Evolutionary conservation across 805 yeast species (phyloP).

Genomic region (Suhomyces canberraensis): DNA sequence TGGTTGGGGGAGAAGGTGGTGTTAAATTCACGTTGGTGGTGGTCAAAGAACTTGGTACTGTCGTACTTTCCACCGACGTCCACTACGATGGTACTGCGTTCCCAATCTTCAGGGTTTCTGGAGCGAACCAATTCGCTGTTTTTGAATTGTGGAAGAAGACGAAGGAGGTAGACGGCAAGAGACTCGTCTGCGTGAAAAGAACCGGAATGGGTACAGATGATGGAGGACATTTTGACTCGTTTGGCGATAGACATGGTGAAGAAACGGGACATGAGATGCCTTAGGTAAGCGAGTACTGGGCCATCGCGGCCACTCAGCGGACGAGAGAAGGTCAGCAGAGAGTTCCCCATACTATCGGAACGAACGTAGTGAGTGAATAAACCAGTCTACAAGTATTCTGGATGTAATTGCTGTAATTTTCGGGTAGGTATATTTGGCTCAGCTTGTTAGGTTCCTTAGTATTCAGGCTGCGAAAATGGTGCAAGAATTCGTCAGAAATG

Average conservation of each 20-base stretch:
- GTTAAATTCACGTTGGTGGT: slow-evolving; percentile 89
- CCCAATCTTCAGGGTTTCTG: slow-evolving; percentile 80
- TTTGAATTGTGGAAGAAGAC: slow-evolving; percentile 62
- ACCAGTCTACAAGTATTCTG: too few species aligned
- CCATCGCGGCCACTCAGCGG: too few species aligned
- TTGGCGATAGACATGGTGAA: slow-evolving; percentile 21
- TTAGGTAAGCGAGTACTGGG: too few species aligned
- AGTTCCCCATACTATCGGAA: too few species aligned
- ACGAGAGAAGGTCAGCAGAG: too few species aligned
- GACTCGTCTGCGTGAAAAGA: slow-evolving; percentile 97
- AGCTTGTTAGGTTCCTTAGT: too few species aligned
- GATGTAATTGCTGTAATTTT: too few species aligned
- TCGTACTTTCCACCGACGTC: slow-evolving; percentile 95
- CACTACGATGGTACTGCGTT: slow-evolving; percentile 83
- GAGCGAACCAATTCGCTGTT: slow-evolving; percentile 75
- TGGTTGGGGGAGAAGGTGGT: slow-evolving; percentile 65
- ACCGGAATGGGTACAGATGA: slow-evolving; percentile 89
- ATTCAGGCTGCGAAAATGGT: too few species aligned
- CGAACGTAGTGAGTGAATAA: too few species aligned
- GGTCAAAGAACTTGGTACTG: slow-evolving; percentile 83
- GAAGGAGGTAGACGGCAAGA: slow-evolving; percentile 84
- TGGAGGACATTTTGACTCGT: slow-evolving; percentile 33
- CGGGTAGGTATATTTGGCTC: too few species aligned
- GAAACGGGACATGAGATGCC: too few species aligned
- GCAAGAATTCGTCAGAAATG: too few species aligned